Evolutionary conservation across 2,329 filamentous ascomycete genomes (phyloP), one percentile per base, ranked within the genome.

Genomic region (Cadophora sp.): DNA sequence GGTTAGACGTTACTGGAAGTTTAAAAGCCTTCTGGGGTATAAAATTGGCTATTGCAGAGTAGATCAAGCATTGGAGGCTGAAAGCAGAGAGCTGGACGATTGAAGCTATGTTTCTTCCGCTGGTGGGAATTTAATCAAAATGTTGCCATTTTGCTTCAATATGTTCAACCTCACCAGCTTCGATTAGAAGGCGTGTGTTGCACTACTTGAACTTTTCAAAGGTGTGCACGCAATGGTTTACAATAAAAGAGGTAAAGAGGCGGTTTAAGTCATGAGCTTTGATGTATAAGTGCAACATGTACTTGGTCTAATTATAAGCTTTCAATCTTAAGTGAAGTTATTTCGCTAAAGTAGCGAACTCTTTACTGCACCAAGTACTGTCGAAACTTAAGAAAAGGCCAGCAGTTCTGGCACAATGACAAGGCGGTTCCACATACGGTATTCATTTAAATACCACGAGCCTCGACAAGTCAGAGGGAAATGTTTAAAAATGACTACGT

Each of bases 31-130:
- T 53, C 50, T 53, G 26, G 50, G 50, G 12, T 53, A 53, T 19
- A 53, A 6, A 12, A 19, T 53, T 53, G 50, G 50, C 50, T 53
- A 53, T 29, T 53, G 24, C 50, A 53, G 29, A 53, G 50, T 53
- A 29, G 26, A 29, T 53, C 50, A 19, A 53, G 50, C 24, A 53
- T 14, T 16, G 12, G 50, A 53, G 50, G 50, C 50, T 53, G 12
- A 53, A 53, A 53, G 50, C 50, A 53, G 50, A 53, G 50, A 53
- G 50, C 14, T 53, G 50, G 50, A 53, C 14, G 50, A 53, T 53
- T 53, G 50, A 53, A 53, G 50, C 26, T 29, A 29, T 29, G 12
- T 53, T 53, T 29, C 50, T 53, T 53, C 48, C 48, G 22, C 48
- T 51, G 48, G 22, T 26, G 48, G 8, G 22, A 24, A 26, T 27